Conservation (phyloP, 1,284 basidiomycete species). For the Ganoderma meredithae region DNA sequence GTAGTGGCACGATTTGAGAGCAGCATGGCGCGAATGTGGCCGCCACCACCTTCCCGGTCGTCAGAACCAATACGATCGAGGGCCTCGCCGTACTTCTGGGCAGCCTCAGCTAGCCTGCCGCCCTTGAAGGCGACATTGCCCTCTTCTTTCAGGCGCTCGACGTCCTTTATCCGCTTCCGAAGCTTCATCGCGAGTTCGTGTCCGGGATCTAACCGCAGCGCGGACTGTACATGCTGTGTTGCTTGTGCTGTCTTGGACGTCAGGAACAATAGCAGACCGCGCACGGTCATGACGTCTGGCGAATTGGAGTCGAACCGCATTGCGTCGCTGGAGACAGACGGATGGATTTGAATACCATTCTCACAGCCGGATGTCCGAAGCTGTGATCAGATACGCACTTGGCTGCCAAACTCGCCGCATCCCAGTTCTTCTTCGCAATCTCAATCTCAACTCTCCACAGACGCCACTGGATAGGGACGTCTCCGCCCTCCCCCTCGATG, state of each 20-base stretch:
- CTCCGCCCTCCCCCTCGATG: constrained; percentile 76
- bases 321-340: constrained; percentile 62
- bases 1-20: constrained; percentile 88
- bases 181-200: constrained; percentile 74
- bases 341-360: background rate
- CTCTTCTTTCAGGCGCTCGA: constrained; percentile 86
- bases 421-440: constrained; percentile 72
- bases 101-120: constrained; percentile 66
- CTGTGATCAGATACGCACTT: constrained; percentile 52
- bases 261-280: constrained; percentile 83
- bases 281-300: constrained; percentile 82
- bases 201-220: constrained; percentile 84
- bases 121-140: constrained; percentile 83
- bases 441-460: constrained; percentile 83
- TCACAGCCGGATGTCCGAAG: no score
- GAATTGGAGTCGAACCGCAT: constrained; percentile 76
- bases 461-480: constrained; percentile 80
- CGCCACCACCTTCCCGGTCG: constrained; percentile 76
- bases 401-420: constrained; percentile 72
- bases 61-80: constrained; percentile 71
- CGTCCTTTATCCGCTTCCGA: constrained; percentile 78
- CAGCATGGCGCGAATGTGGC: constrained; percentile 80
- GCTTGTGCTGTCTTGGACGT: constrained; percentile 77
- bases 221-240: constrained; percentile 75
- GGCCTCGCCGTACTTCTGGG: constrained; percentile 73